Evolutionary conservation across 2,329 filamentous ascomycete genomes (phyloP).

Genomic region (Trichophyton benhamiae): DNA sequence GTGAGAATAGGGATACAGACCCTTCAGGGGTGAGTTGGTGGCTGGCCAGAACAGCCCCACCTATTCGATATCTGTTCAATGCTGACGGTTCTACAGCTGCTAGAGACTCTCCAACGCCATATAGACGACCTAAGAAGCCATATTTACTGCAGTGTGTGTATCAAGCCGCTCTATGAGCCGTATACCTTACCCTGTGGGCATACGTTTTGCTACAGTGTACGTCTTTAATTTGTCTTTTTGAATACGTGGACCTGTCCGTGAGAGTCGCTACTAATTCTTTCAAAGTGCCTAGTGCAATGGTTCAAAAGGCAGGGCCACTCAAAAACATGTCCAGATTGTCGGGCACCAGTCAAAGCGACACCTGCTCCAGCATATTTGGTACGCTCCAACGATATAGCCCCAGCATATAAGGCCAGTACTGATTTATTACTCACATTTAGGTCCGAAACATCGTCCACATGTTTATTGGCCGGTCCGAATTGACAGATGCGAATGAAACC

Average conservation of each 20-base stretch:
- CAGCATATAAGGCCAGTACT: not conserved
- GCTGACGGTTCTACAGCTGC: slow-evolving; percentile 20
- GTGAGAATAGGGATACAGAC: not conserved
- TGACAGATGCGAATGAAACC: slow-evolving; percentile 52
- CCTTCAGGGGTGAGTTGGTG: slow-evolving; percentile 2
- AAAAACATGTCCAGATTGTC: slow-evolving; percentile 58
- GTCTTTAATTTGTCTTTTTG: slow-evolving; percentile 15
- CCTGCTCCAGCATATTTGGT: slow-evolving; percentile 55
- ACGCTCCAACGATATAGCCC: slow-evolving; percentile 17
- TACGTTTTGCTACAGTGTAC: slow-evolving; percentile 57
- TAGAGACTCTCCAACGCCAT: slow-evolving; percentile 39
- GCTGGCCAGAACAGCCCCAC: not conserved
- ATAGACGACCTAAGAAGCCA: slow-evolving; percentile 49
- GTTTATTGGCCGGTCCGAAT: slow-evolving; percentile 47
- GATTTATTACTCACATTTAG: slow-evolving; percentile 22
- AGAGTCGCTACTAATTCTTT: not conserved
- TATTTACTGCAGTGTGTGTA: slow-evolving; percentile 57
- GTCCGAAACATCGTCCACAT: slow-evolving; percentile 53
- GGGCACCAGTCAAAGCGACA: slow-evolving; percentile 44
- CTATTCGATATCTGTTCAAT: not conserved
- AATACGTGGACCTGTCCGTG: no score
- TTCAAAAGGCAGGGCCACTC: slow-evolving; percentile 42
- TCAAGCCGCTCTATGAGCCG: slow-evolving; percentile 56
- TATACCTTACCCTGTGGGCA: slow-evolving; percentile 57
- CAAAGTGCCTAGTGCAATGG: slow-evolving; percentile 46